Conservation (phyloP, 2,329 filamentous ascomycete genomes). For the Periconia sp. region DNA sequence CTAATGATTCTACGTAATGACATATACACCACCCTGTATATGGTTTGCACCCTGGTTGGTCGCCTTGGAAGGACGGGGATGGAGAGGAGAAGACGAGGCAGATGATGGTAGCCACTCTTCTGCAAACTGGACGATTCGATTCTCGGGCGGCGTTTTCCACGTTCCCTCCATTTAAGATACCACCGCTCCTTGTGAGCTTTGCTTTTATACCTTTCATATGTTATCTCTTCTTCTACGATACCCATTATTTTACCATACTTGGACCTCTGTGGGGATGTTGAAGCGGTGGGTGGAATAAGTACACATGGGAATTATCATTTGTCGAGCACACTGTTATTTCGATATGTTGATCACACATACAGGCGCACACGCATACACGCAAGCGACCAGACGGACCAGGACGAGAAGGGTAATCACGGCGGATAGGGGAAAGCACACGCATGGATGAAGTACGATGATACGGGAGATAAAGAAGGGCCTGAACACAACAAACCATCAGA, state of each 20-base stretch:
- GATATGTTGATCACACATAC: background rate
- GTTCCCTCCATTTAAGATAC: constrained; percentile 27
- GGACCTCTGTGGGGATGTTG: constrained; percentile 15
- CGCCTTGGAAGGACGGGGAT: constrained; percentile 3
- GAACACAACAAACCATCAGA: background rate
- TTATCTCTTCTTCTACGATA: constrained; percentile 35
- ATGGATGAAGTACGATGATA: background rate
- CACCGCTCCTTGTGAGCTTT: constrained; percentile 24
- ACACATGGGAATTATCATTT: background rate
- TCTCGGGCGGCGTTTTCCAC: constrained; percentile 21
- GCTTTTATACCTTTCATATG: constrained; percentile 19
- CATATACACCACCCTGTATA: constrained; percentile 33
- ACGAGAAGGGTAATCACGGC: background rate
- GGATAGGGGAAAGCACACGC: background rate
- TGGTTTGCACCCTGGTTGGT: constrained; percentile 18
- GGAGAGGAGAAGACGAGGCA: background rate
- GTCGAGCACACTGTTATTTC: background rate
- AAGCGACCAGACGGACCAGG: background rate
- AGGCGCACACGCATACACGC: background rate
- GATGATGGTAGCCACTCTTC: background rate
- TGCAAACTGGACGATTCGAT: background rate
- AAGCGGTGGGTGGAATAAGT: background rate
- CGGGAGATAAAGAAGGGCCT: background rate
- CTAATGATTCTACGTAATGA: constrained; percentile 32
- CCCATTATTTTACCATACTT: constrained; percentile 34